phyloP scores from a whole-genome alignment of 2,329 filamentous ascomycete species.

The Podosphaera xanthii region DNA sequence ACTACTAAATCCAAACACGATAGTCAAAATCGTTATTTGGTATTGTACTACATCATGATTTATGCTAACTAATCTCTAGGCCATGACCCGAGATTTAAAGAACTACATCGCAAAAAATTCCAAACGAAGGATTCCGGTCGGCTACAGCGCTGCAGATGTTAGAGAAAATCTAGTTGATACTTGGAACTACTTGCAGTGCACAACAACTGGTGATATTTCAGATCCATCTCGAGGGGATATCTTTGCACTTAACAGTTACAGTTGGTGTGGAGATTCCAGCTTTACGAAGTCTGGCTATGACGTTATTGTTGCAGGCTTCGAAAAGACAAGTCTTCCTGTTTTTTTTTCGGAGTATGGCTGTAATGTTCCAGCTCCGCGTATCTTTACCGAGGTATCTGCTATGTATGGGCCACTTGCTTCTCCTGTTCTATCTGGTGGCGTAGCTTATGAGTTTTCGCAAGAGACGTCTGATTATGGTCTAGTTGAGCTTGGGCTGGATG shows the following conservation, averaged over 20 bases:
- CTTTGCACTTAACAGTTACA: conserved; percentile 60
- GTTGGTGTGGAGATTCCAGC: conserved; percentile 44
- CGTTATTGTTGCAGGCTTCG: conserved; percentile 40
- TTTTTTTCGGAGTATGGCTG: conserved; percentile 3
- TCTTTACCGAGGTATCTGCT: conserved; percentile 52
- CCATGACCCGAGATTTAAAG: conserved; percentile 59
- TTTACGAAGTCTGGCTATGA: conserved; percentile 41
- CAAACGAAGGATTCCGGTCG: conserved; percentile 47
- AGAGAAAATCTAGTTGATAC: conserved; percentile 49
- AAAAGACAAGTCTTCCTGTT: conserved; percentile 23
- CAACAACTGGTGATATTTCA: conserved; percentile 26
- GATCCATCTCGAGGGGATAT: conserved; percentile 46
- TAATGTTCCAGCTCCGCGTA: conserved; percentile 46
- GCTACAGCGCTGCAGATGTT: conserved; percentile 64
- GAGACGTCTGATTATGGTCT: conserved; percentile 45
- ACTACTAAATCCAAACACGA: neutral
- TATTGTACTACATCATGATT: neutral
- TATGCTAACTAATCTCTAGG: conserved; percentile 22
- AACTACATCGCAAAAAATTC: conserved; percentile 54
- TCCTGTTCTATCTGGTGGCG: conserved; percentile 44
- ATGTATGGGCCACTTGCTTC: conserved; percentile 54
- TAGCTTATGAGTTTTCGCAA: conserved; percentile 64
- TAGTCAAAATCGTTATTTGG: neutral
- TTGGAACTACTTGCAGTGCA: conserved; percentile 53
- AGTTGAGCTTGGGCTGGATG: conserved; percentile 35